A percentile compares a stretch with the other conserved stretches of the same genome.
phyloP scores from a whole-genome alignment of 202 grass and related monocot genomes.

The Setaria italica region DNA sequence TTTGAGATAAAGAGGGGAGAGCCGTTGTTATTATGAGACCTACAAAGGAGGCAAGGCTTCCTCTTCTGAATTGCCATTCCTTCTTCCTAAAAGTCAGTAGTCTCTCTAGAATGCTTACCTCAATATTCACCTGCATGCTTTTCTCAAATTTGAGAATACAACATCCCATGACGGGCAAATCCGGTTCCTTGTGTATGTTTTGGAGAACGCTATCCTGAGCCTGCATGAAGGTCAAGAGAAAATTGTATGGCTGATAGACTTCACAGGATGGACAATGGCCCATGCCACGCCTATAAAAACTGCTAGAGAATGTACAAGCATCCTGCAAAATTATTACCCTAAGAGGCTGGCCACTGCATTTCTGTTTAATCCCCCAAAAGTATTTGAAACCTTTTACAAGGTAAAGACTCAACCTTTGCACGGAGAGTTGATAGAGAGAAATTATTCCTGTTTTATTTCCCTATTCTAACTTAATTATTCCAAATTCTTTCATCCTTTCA shows the following conservation, averaged over 20 bases:
- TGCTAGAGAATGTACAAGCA: conserved; percentile 61
- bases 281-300: conserved; percentile 82
- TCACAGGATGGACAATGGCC: conserved; percentile 88
- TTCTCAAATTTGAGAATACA: conserved; percentile 67
- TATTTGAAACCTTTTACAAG: conserved; percentile 93
- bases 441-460: neutral
- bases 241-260: conserved; percentile 97
- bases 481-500: no score
- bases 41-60: no score
- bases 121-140: neutral
- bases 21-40: no score
- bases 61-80: no score
- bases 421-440: neutral
- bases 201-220: conserved; percentile 84
- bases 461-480: no score
- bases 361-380: conserved; percentile 80
- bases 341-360: conserved; percentile 74
- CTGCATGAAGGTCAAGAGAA: conserved; percentile 84
- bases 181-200: conserved; percentile 71
- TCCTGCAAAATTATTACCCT: conserved; percentile 93
- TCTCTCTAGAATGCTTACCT: conserved; percentile 38
- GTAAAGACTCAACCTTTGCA: conserved; percentile 25
- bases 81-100: no score
- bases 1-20: no score
- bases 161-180: conserved; percentile 69